A percentile compares a stretch with the other conserved stretches of the same genome.
These are phyloP conservation scores for Botrytis medusae DNA, from an alignment of 2,329 filamentous ascomycete genomes.

Conservation along the genomic window DNA sequence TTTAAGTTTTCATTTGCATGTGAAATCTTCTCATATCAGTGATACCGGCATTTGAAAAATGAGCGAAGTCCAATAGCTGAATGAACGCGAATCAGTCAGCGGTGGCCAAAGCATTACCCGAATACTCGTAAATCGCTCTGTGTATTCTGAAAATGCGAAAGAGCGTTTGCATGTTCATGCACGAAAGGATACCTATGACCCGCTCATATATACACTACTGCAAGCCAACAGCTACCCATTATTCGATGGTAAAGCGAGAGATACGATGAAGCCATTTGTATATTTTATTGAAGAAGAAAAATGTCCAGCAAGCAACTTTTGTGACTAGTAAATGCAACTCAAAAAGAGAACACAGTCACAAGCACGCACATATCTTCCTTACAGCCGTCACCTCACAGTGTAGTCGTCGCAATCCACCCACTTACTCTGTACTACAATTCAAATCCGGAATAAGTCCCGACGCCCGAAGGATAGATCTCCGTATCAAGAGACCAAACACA, in stretches of 20 bases:
- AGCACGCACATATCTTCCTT: background rate
- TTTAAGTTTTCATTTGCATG: background rate
- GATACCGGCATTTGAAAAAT: background rate
- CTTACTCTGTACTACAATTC: background rate
- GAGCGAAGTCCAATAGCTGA: background rate
- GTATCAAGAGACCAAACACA: background rate
- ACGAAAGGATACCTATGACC: slow-evolving; percentile 7
- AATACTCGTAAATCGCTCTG: background rate
- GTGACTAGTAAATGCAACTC: background rate
- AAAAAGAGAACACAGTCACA: background rate
- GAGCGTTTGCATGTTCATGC: slow-evolving; percentile 14
- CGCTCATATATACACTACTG: background rate
- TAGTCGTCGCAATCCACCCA: background rate
- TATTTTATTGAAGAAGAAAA: background rate
- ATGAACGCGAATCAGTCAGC: background rate
- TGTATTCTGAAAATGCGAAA: background rate
- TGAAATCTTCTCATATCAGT: background rate
- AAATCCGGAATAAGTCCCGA: background rate
- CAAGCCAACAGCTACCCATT: background rate
- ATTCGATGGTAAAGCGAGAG: background rate
- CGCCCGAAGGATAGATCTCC: background rate
- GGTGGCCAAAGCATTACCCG: slow-evolving; percentile 3
- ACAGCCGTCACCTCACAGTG: slow-evolving; percentile 4
- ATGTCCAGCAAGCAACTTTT: background rate
- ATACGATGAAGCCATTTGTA: background rate